A percentile compares a stretch with the other conserved stretches of the same genome.
These are phyloP conservation scores for Pseudognaphalium luteoalbum DNA, from an alignment of 129 eudicot genomes.

Conservation along the genomic window DNA sequence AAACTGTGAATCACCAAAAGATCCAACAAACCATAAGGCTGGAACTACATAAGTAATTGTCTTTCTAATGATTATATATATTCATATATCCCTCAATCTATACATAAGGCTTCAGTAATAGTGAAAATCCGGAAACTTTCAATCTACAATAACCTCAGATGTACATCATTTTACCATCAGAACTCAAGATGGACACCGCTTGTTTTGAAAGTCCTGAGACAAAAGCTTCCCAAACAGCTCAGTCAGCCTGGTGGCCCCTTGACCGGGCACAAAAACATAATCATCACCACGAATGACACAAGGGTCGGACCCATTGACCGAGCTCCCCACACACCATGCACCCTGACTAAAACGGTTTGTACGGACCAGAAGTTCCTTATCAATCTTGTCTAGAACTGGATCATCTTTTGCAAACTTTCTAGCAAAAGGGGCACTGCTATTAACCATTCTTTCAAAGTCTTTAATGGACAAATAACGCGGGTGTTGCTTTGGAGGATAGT, in stretches of 20 bases:
- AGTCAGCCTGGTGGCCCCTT: not conserved
- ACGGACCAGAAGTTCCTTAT: conserved; percentile 11
- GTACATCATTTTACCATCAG: not conserved
- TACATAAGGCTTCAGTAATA: not conserved
- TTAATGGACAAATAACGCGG: conserved; percentile 34
- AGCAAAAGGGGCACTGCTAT: conserved; percentile 8
- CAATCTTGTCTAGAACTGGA: conserved; percentile 2
- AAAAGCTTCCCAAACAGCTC: not conserved
- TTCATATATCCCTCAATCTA: too few relatives aligned
- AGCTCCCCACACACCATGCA: conserved; percentile 9
- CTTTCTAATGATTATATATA: too few relatives aligned
- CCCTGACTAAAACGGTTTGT: not conserved
- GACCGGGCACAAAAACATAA: not conserved
- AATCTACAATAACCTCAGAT: not conserved
- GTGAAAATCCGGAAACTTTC: too few relatives aligned
- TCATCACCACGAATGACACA: not conserved
- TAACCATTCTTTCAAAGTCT: not conserved
- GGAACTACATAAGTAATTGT: too few relatives aligned
- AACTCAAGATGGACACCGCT: not conserved
- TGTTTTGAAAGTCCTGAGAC: conserved; percentile 2
- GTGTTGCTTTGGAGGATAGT: conserved; percentile 87
- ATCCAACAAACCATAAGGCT: too few relatives aligned
- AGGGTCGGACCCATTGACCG: not conserved
- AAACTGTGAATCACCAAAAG: too few relatives aligned
- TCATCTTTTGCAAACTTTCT: not conserved